Evolutionary conservation across 495 filamentous ascomycete species (phyloP).

Genomic region (Trichoderma virens): DNA sequence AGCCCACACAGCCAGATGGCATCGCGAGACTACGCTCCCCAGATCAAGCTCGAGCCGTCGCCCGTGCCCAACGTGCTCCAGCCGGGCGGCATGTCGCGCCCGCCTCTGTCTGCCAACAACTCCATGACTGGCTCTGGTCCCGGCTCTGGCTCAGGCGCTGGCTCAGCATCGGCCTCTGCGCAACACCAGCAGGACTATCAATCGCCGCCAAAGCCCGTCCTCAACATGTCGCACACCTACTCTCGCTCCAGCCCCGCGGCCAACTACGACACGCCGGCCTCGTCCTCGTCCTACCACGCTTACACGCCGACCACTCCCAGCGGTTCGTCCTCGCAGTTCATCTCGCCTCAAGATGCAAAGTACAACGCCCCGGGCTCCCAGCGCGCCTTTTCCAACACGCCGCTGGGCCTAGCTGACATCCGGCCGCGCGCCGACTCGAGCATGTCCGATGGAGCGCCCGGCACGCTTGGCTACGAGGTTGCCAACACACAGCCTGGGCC

Average conservation of each 20-base stretch:
- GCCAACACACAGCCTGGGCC: slow-evolving; percentile 43
- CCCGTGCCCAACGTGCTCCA: slow-evolving; percentile 62
- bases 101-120: slow-evolving; percentile 57
- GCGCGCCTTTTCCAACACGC: slow-evolving; percentile 71
- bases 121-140: slow-evolving; percentile 13
- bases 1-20: slow-evolving; percentile 28
- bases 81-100: slow-evolving; percentile 45
- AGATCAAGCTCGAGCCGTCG: slow-evolving; percentile 26
- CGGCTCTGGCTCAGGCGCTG: neutral
- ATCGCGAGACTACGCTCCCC: slow-evolving; percentile 50
- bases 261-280: slow-evolving; percentile 44
- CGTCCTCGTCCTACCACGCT: slow-evolving; percentile 60
- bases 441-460: slow-evolving; percentile 55
- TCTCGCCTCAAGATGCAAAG: slow-evolving; percentile 56
- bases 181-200: slow-evolving; percentile 48
- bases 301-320: slow-evolving; percentile 53
- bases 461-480: slow-evolving; percentile 46
- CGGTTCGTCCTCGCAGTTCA: slow-evolving; percentile 47
- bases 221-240: slow-evolving; percentile 57
- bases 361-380: slow-evolving; percentile 62
- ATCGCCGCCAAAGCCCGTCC: slow-evolving; percentile 57
- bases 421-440: slow-evolving; percentile 68
- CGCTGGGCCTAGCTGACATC: slow-evolving; percentile 85
- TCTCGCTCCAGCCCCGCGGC: slow-evolving; percentile 78
- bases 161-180: neutral